These are phyloP conservation scores for Spencermartinsiella europaea DNA, from an alignment of 805 yeast genomes.

Conservation along the genomic window DNA sequence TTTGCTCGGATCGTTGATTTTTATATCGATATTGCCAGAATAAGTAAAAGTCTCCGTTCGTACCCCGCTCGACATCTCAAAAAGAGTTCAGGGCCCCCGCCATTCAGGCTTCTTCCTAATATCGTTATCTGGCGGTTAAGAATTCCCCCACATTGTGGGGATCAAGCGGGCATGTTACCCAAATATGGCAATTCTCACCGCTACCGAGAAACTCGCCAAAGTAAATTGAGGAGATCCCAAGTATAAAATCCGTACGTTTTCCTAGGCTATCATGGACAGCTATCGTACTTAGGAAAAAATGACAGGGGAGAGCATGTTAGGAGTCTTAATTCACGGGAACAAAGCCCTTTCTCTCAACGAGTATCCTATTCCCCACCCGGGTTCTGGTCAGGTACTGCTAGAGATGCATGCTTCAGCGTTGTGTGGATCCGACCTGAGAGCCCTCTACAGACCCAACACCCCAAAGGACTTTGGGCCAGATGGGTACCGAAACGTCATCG, in stretches of 20 bases:
- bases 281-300: neutral
- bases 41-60: neutral
- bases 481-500: slow-evolving; percentile 15
- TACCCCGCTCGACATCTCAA: too few relatives aligned
- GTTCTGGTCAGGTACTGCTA: slow-evolving; percentile 15
- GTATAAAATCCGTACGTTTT: too few relatives aligned
- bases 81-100: too few relatives aligned
- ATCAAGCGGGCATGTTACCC: neutral
- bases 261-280: too few relatives aligned
- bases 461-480: slow-evolving; percentile 13
- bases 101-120: too few relatives aligned
- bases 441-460: slow-evolving; percentile 11
- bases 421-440: slow-evolving; percentile 14
- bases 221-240: too few relatives aligned
- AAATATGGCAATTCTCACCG: neutral
- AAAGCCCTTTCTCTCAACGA: slow-evolving; percentile 7
- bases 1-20: too few relatives aligned
- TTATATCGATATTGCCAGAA: neutral
- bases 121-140: too few relatives aligned
- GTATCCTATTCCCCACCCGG: slow-evolving; percentile 11
- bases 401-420: slow-evolving; percentile 14
- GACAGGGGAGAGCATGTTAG: slow-evolving; percentile 7
- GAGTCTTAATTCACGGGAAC: slow-evolving; percentile 12
- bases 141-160: neutral
- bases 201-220: neutral